These are phyloP conservation scores for Neonectria hederae DNA, from an alignment of 2,329 filamentous ascomycete species.

Conservation along the genomic window DNA sequence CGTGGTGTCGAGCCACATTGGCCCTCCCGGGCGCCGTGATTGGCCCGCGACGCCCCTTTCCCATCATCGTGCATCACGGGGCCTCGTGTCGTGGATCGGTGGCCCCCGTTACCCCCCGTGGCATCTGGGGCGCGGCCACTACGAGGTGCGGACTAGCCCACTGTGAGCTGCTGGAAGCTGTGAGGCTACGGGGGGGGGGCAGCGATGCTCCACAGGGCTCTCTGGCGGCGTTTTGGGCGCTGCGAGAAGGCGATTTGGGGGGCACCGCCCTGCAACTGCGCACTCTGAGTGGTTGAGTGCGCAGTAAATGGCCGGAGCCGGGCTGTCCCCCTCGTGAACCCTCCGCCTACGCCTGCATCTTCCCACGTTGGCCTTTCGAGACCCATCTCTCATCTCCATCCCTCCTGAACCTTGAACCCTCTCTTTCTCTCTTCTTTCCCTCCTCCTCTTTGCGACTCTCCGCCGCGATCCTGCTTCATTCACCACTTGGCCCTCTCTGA, in stretches of 20 bases:
- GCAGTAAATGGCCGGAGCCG: constrained; percentile 14
- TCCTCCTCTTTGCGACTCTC: constrained; percentile 18
- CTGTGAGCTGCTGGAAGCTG: not conserved
- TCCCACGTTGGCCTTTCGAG: constrained; percentile 44
- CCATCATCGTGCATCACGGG: constrained; percentile 32
- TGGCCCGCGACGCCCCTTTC: constrained; percentile 34
- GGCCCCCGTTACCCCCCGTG: constrained; percentile 22
- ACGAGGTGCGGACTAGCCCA: not conserved
- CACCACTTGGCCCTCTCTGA: constrained; percentile 24
- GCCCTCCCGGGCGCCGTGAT: constrained; percentile 32
- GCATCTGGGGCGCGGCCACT: not conserved
- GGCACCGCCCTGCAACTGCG: not conserved
- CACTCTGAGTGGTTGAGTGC: constrained; percentile 1
- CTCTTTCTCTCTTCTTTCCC: constrained; percentile 18
- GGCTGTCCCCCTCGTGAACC: constrained; percentile 31
- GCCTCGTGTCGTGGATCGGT: constrained; percentile 41
- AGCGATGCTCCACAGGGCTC: not conserved
- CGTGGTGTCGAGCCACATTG: constrained; percentile 39
- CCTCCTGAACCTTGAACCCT: constrained; percentile 38
- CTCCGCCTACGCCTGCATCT: constrained; percentile 30
- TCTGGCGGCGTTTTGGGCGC: not conserved
- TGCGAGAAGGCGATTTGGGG: constrained; percentile 3
- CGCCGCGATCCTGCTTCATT: constrained; percentile 10
- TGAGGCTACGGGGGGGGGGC: not conserved
- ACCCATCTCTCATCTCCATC: constrained; percentile 33